Evolutionary conservation across 495 filamentous ascomycete species (phyloP), one percentile per base, ranked within the genome.

Genomic region (Corynascus novoguineensis): DNA sequence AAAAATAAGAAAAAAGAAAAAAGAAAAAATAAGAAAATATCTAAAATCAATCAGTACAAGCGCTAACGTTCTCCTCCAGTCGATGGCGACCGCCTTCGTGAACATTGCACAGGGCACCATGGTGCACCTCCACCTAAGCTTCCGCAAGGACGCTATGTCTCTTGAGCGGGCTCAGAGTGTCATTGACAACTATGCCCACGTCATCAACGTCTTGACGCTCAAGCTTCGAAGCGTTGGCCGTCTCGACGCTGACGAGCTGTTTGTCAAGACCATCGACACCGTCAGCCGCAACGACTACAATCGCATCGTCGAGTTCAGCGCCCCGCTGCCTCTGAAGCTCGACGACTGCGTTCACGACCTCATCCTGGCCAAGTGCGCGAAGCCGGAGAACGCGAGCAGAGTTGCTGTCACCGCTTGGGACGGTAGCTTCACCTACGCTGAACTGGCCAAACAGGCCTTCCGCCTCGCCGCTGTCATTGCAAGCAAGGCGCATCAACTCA

Each of bases 351-450:
- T 57, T 9, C 55, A 57, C n/a, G 35, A 50, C 15, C 32, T 57
- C 8, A 42, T 57, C 21, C 38, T 54, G 1, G 12, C 46, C 5
- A 49, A 29, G 22, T 50, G 45, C 19, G 34, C 31, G 15, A 50
- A 57, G 27, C 55, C 55, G 7, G 38, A 54, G 15, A 41, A 54
- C 21, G 37, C 51, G 0, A 19, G 24, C 22, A 27, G 35, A 32
- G 5, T 54, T 8, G 64, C 64, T 8, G 44, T 66, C 44, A 50
- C 50, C 8, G 64, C 62, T n/a, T 75, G 77, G 73, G 81, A 84
- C 65, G 76, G 72, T 0, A 65, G 60, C 10, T 68, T 80, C 14
- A 81, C 72, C 2, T 83, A 83, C 57, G 67, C 67, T 5, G 71
- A 80, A 44, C 68, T 84, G 10, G 73, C 81, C 32, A 60, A 73